These are phyloP conservation scores for Combretum micranthum DNA, from an alignment of 345 rosid species.

Conservation along the genomic window DNA sequence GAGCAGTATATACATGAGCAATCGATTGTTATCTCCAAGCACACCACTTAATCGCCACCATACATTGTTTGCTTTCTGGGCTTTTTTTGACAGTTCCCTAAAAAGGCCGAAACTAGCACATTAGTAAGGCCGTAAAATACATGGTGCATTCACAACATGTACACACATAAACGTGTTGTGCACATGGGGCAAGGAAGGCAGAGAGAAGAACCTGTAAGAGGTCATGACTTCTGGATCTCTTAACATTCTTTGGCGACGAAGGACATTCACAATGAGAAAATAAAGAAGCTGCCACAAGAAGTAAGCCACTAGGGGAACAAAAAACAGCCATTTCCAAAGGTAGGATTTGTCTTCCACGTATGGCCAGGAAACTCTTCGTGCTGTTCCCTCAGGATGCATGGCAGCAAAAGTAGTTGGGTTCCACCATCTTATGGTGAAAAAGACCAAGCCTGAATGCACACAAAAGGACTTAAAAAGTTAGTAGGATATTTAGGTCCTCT, in stretches of 20 bases:
- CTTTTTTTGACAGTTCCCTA: slow-evolving; percentile 87
- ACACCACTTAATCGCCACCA: slow-evolving; percentile 86
- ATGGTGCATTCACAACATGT: no score
- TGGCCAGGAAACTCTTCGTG: slow-evolving; percentile 72
- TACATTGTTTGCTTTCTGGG: slow-evolving; percentile 73
- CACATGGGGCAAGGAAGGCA: not conserved
- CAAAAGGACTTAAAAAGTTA: slow-evolving; percentile 1
- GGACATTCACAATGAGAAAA: slow-evolving; percentile 83
- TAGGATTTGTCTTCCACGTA: slow-evolving; percentile 72
- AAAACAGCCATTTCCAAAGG: slow-evolving; percentile 81
- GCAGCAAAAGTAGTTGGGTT: slow-evolving; percentile 85
- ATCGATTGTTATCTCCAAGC: slow-evolving; percentile 79
- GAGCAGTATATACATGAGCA: slow-evolving; percentile 65
- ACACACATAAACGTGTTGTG: no score
- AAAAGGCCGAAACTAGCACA: not conserved
- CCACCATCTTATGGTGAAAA: slow-evolving; percentile 99
- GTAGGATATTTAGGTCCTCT: no score
- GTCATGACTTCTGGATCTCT: slow-evolving; percentile 99
- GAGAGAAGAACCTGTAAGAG: slow-evolving; percentile 64
- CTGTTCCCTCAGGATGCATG: slow-evolving; percentile 78
- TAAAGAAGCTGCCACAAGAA: slow-evolving; percentile 88
- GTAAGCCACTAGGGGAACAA: slow-evolving; percentile 77
- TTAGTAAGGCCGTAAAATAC: no score
- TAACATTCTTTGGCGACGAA: slow-evolving; percentile 79
- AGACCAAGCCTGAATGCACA: slow-evolving; percentile 60